Evolutionary conservation across 352 stramenopile species (phyloP).

Genomic region (Halophytophthora polymorphica): DNA sequence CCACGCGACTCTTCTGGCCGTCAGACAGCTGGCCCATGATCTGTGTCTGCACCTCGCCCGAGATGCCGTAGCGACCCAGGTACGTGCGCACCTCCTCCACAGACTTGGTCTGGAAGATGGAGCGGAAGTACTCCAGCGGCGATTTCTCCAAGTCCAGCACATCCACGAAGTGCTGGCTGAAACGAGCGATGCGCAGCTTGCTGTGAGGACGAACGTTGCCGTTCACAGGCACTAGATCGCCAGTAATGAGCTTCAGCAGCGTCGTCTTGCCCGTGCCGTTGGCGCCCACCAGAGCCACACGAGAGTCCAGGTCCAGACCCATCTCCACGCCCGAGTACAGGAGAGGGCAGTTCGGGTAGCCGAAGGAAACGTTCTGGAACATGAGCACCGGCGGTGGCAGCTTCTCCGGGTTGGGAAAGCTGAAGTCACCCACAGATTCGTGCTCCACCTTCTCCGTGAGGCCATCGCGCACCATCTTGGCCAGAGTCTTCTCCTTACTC

Average conservation of each 20-base stretch:
- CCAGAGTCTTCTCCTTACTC: conserved; percentile 98
- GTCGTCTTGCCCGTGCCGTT: conserved; percentile 97
- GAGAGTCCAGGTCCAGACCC: conserved; percentile 96
- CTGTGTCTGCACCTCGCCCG: conserved; percentile 94
- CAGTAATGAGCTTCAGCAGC: conserved; percentile 97
- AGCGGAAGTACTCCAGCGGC: conserved; percentile 97
- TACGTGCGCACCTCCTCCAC: conserved; percentile 95
- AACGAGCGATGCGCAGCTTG: conserved; percentile 95
- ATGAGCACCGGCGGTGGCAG: conserved; percentile 95
- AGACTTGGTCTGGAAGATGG: conserved; percentile 91
- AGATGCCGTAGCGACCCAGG: conserved; percentile 95
- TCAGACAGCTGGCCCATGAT: conserved; percentile 96
- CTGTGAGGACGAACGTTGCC: conserved; percentile 96
- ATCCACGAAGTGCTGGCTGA: conserved; percentile 99
- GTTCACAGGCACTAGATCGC: conserved; percentile 90
- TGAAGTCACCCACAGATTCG: conserved; percentile 90
- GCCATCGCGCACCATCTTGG: conserved; percentile 96
- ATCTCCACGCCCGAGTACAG: conserved; percentile 95
- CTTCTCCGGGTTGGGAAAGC: conserved; percentile 95
- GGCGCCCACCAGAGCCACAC: conserved; percentile 95
- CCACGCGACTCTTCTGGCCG: conserved; percentile 96
- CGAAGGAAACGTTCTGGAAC: conserved; percentile 97
- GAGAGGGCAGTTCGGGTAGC: conserved; percentile 89
- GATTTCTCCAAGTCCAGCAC: conserved; percentile 94
- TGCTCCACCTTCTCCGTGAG: conserved; percentile 93